These are phyloP conservation scores for Triticum turgidum DNA, from an alignment of 176 grass and related monocot species.

Conservation along the genomic window DNA sequence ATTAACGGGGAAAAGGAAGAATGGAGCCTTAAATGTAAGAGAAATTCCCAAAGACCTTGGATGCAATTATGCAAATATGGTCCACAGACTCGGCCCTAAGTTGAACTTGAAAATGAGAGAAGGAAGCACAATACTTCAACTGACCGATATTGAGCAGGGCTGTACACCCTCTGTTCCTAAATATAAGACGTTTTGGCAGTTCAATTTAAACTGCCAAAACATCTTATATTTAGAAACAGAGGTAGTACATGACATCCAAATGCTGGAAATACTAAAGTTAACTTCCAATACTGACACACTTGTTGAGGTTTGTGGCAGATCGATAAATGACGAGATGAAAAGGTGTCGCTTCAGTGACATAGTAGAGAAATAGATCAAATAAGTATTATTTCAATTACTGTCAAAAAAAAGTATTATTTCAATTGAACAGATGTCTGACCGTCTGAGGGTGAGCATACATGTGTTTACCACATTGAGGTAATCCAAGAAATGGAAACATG, in stretches of 20 bases:
- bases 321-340: background rate
- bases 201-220: too few relatives aligned
- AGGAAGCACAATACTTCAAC: background rate
- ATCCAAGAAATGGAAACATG: background rate
- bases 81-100: conserved; percentile 15
- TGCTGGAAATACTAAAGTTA: background rate
- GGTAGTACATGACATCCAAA: conserved; percentile 3
- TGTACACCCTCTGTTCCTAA: too few relatives aligned
- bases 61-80: background rate
- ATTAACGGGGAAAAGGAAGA: background rate
- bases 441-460: background rate
- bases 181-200: too few relatives aligned
- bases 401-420: background rate
- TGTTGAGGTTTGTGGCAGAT: background rate
- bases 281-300: background rate
- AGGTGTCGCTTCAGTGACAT: background rate
- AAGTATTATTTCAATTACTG: background rate
- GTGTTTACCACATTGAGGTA: background rate
- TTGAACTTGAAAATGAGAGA: background rate
- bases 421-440: background rate
- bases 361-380: conserved; percentile 3
- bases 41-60: background rate
- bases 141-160: background rate
- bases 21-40: conserved; percentile 17
- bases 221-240: background rate